A percentile compares a stretch with the other conserved stretches of the same genome.
Evolutionary conservation across 257 asterid species (phyloP).

Genomic region (Solanum paucissectum): DNA sequence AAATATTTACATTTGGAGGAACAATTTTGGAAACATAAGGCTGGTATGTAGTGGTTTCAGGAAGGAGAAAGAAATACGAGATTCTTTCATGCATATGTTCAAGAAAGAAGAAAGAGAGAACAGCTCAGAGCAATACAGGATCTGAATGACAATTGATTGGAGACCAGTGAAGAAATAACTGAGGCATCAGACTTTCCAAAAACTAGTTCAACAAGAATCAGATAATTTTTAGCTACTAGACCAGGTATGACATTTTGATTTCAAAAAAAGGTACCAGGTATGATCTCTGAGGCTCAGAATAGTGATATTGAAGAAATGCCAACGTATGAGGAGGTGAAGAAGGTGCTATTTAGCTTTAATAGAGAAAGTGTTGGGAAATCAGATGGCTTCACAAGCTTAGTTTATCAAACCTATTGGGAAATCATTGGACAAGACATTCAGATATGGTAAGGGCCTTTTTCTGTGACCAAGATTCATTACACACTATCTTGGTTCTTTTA

Average conservation of each 20-base stretch:
- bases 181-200: background rate
- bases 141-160: background rate
- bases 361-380: background rate
- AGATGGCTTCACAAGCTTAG: background rate
- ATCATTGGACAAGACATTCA: background rate
- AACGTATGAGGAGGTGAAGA: background rate
- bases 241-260: too few relatives aligned
- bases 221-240: too few relatives aligned
- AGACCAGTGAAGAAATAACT: too few relatives aligned
- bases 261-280: background rate
- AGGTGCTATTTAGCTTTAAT: background rate
- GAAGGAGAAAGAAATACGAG: background rate
- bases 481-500: background rate
- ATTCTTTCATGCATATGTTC: background rate
- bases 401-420: background rate
- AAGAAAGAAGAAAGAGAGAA: background rate
- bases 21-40: background rate
- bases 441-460: background rate
- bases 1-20: background rate
- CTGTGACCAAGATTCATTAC: background rate
- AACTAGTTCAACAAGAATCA: background rate
- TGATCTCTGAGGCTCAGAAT: background rate
- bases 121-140: background rate
- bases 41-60: background rate
- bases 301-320: background rate